These are phyloP conservation scores for Leishmania tarentolae DNA, from an alignment of 208 protist species.

Conservation along the genomic window DNA sequence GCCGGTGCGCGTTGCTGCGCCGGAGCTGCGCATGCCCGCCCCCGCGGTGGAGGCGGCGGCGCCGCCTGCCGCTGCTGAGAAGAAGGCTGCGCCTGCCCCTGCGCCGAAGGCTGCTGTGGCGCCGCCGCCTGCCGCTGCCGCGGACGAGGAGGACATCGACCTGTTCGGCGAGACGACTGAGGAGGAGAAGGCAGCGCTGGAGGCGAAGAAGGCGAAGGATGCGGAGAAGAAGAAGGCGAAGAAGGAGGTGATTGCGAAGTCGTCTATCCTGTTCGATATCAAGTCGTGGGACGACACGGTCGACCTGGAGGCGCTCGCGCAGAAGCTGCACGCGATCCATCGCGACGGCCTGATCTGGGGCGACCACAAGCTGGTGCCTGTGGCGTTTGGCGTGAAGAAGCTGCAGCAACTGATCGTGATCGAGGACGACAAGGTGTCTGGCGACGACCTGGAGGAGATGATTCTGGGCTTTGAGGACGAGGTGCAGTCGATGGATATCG, in stretches of 20 bases:
- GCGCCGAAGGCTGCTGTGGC: slow-evolving; percentile 32
- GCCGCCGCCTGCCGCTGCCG: slow-evolving; percentile 30
- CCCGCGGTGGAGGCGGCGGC: slow-evolving; percentile 30
- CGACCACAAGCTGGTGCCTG: slow-evolving; percentile 86
- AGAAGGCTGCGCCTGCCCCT: too few relatives aligned
- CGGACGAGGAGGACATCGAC: slow-evolving; percentile 80
- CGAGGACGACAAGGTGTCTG: slow-evolving; percentile 95
- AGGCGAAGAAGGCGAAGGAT: slow-evolving; percentile 87
- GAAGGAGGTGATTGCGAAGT: slow-evolving; percentile 87
- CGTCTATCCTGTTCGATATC: slow-evolving; percentile 91
- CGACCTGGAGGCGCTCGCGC: slow-evolving; percentile 85
- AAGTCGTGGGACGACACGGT: slow-evolving; percentile 95
- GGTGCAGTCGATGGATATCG: slow-evolving; percentile 95
- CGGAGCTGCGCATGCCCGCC: slow-evolving; percentile 28
- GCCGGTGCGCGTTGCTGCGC: slow-evolving; percentile 56
- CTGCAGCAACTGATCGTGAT: slow-evolving; percentile 93
- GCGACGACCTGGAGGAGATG: slow-evolving; percentile 93
- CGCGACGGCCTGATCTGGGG: slow-evolving; percentile 94
- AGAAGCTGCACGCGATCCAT: slow-evolving; percentile 82
- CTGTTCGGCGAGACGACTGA: slow-evolving; percentile 89
- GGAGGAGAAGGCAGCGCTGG: slow-evolving; percentile 82
- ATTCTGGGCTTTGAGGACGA: slow-evolving; percentile 94
- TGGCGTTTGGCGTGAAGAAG: slow-evolving; percentile 97
- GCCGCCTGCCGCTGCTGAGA: slow-evolving; percentile 22
- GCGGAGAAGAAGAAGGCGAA: slow-evolving; percentile 85